These are phyloP conservation scores for Cryptococcus sp. DNA, from an alignment of 1,284 basidiomycete species.

Conservation along the genomic window DNA sequence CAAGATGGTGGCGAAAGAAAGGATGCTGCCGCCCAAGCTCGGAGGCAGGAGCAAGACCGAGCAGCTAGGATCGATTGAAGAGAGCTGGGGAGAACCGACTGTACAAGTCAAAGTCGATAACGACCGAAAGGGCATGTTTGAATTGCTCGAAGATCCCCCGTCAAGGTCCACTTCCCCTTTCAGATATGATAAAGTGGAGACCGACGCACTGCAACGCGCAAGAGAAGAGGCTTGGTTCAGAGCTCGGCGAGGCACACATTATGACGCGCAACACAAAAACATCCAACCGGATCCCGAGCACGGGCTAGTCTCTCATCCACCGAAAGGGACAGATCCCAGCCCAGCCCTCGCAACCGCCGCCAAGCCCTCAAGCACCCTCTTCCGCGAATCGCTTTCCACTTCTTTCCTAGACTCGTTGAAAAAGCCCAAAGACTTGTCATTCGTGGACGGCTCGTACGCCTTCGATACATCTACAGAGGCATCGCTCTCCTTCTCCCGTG, in stretches of 20 bases:
- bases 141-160: slow-evolving; percentile 31
- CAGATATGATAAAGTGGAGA: slow-evolving; percentile 6
- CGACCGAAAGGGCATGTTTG: slow-evolving; percentile 32
- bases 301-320: too few relatives aligned
- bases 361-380: too few relatives aligned
- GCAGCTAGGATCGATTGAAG: slow-evolving; percentile 37
- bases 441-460: too few relatives aligned
- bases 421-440: too few relatives aligned
- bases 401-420: too few relatives aligned
- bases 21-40: slow-evolving; percentile 27
- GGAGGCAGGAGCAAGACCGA: slow-evolving; percentile 42
- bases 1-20: slow-evolving; percentile 12
- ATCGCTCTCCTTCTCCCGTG: too few relatives aligned
- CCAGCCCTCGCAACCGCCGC: too few relatives aligned
- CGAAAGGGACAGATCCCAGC: too few relatives aligned
- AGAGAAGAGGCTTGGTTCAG: slow-evolving; percentile 11
- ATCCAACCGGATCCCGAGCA: too few relatives aligned
- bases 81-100: slow-evolving; percentile 32
- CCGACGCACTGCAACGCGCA: slow-evolving; percentile 7
- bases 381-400: too few relatives aligned
- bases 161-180: slow-evolving; percentile 28
- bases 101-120: neutral
- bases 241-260: slow-evolving; percentile 13
- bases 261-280: too few relatives aligned
- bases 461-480: too few relatives aligned